phyloP scores from a whole-genome alignment of 495 filamentous ascomycete species.

The Paragyromitra xinjiangensis region DNA sequence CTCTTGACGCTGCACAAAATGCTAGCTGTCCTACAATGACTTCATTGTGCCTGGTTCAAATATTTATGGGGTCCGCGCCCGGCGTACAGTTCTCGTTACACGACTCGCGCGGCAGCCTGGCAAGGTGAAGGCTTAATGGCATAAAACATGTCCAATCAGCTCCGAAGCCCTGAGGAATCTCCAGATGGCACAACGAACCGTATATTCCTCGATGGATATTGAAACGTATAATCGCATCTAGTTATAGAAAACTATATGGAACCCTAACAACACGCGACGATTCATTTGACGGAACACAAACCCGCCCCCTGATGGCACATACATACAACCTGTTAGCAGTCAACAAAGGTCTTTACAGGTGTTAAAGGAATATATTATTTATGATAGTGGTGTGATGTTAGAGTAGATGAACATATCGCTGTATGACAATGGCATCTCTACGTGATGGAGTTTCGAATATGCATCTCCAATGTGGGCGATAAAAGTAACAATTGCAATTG shows the following conservation, averaged over 20 bases:
- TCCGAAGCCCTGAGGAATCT: not conserved
- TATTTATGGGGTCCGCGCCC: conserved; percentile 3
- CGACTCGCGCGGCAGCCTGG: conserved; percentile 1
- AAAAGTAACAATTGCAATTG: not conserved
- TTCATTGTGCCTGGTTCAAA: conserved; percentile 13
- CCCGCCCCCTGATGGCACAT: not conserved
- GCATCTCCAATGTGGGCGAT: conserved; percentile 9
- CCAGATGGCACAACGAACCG: not conserved
- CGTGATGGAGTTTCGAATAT: conserved; percentile 32
- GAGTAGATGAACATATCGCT: conserved; percentile 23
- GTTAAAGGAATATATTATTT: not conserved
- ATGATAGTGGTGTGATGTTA: conserved; percentile 7
- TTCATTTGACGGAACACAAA: conserved; percentile 13
- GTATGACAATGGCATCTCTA: conserved; percentile 39
- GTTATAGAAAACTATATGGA: conserved; percentile 22
- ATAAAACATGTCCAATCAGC: conserved; percentile 6
- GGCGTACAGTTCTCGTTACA: conserved; percentile 14
- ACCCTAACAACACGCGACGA: not conserved
- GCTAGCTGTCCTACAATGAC: conserved; percentile 19
- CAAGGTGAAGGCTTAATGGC: not conserved
- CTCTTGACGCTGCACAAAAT: conserved; percentile 6
- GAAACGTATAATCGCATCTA: conserved; percentile 21
- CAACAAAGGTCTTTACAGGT: not conserved
- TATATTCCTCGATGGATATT: not conserved
- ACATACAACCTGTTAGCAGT: not conserved